Conservation (phyloP, 768 basidiomycete species). For the Xanthoconium purpureum region DNA sequence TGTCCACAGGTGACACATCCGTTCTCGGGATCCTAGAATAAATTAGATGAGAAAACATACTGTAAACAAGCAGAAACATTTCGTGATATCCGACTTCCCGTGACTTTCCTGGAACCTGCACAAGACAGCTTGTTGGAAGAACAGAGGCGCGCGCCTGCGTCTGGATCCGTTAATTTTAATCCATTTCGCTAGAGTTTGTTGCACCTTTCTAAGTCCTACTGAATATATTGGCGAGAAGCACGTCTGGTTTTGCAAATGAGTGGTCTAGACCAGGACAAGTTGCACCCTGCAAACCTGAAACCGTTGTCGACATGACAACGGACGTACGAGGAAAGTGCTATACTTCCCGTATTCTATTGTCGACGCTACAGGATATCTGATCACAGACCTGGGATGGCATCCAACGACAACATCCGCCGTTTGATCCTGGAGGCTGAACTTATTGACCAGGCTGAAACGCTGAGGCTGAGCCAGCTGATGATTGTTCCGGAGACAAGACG, state of each 20-base stretch:
- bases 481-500: neutral
- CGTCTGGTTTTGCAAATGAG: neutral
- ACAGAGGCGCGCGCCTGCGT: too few relatives aligned
- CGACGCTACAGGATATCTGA: too few relatives aligned
- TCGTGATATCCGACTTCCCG: neutral
- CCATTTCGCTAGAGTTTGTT: neutral
- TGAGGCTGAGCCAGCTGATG: neutral
- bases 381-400: too few relatives aligned
- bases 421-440: too few relatives aligned
- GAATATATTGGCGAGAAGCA: neutral
- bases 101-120: too few relatives aligned
- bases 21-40: slow-evolving; percentile 14
- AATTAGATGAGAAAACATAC: neutral
- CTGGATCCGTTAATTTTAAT: neutral
- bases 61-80: neutral
- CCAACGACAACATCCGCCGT: too few relatives aligned
- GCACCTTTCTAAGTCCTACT: neutral
- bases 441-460: too few relatives aligned
- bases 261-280: neutral
- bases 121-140: too few relatives aligned
- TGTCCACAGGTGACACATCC: slow-evolving; percentile 18
- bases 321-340: too few relatives aligned
- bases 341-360: too few relatives aligned
- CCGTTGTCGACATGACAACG: neutral
- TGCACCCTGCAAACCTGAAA: neutral